Percentiles rank a stretch among this genome's conserved stretches.
Evolutionary conservation across 177 flowering plant genomes (phyloP).

Genomic region (Telopea speciosissima): DNA sequence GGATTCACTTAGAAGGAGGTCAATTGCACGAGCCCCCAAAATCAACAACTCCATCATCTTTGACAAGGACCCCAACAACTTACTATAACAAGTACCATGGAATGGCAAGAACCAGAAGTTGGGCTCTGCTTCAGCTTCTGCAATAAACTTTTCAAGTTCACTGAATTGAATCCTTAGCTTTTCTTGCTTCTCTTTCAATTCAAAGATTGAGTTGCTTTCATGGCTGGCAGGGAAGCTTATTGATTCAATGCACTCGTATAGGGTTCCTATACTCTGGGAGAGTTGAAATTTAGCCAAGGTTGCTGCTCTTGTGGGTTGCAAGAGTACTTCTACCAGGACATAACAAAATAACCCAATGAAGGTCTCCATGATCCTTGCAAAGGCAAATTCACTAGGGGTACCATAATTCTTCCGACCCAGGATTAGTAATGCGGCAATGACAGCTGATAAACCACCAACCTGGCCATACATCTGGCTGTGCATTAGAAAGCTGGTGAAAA

Average conservation of each 20-base stretch:
- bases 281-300: conserved; percentile 54
- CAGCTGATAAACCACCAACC: conserved; percentile 73
- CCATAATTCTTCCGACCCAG: conserved; percentile 69
- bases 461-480: conserved; percentile 72
- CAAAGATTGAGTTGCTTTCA: neutral
- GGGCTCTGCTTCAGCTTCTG: conserved; percentile 72
- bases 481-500: conserved; percentile 58
- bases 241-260: conserved; percentile 29
- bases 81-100: conserved; percentile 42
- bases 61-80: conserved; percentile 38
- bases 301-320: conserved; percentile 72
- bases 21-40: conserved; percentile 36
- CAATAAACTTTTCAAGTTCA: conserved; percentile 44
- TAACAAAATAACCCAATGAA: conserved; percentile 72
- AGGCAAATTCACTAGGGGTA: conserved; percentile 69
- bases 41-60: conserved; percentile 51
- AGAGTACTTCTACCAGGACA: conserved; percentile 57
- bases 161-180: conserved; percentile 29
- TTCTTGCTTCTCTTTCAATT: conserved; percentile 29
- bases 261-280: conserved; percentile 24
- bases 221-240: too few relatives aligned
- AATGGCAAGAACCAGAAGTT: conserved; percentile 84
- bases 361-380: conserved; percentile 63
- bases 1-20: conserved; percentile 32
- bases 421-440: conserved; percentile 67